phyloP scores from a whole-genome alignment of 345 rosid genomes.

The Geranium brycei region DNA sequence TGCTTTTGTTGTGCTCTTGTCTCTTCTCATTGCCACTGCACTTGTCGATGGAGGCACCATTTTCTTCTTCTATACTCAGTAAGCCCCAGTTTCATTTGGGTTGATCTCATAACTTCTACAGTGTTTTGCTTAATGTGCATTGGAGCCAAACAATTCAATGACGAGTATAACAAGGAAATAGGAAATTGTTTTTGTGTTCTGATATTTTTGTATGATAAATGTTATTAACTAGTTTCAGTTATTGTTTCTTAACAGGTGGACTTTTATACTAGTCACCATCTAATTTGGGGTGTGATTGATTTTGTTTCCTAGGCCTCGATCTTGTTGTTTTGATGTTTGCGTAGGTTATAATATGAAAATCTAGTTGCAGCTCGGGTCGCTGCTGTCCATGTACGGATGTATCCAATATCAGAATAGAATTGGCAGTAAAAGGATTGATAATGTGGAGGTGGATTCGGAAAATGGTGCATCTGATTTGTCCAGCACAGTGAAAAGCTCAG shows the following conservation, averaged over 20 bases:
- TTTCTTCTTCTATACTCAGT: conserved; percentile 94
- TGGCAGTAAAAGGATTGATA: conserved; percentile 51
- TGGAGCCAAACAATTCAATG: neutral
- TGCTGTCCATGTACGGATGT: conserved; percentile 69
- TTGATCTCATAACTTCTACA: too few species aligned
- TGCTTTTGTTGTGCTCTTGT: conserved; percentile 55
- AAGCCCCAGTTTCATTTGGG: conserved; percentile 15
- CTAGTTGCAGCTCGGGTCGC: conserved; percentile 54
- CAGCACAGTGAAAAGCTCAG: conserved; percentile 23
- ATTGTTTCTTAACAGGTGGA: conserved; percentile 61
- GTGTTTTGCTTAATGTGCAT: too few species aligned
- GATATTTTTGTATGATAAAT: too few species aligned
- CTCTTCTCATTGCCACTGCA: conserved; percentile 32
- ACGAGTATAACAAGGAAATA: neutral
- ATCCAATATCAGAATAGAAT: conserved; percentile 45
- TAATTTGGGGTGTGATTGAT: conserved; percentile 63
- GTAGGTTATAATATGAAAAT: neutral
- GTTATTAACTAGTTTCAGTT: conserved; percentile 4
- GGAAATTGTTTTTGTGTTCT: neutral
- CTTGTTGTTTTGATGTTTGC: neutral
- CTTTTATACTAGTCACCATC: conserved; percentile 53
- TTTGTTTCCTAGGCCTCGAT: neutral
- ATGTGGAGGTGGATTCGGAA: conserved; percentile 65
- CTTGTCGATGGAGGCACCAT: conserved; percentile 58
- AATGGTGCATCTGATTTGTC: conserved; percentile 22